A percentile compares a stretch with the other conserved stretches of the same genome.
Conservation (phyloP, 1,284 basidiomycete species). For the Rhodotorula sp. region DNA sequence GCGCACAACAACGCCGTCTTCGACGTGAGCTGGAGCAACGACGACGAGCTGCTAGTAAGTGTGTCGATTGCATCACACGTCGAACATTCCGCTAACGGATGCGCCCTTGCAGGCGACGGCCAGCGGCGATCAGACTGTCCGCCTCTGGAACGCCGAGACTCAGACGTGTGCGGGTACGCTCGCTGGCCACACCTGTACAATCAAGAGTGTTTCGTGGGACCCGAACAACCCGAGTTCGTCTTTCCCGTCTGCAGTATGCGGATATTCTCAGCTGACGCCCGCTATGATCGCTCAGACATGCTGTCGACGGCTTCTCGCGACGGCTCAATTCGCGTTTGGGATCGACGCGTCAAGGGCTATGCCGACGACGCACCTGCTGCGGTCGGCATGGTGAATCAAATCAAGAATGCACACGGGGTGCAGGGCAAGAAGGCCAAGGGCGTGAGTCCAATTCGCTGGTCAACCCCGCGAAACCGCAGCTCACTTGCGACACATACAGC, state of each 20-base stretch:
- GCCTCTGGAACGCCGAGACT: slow-evolving; percentile 39
- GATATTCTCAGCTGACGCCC: not conserved
- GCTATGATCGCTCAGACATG: slow-evolving; percentile 23
- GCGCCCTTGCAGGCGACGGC: slow-evolving; percentile 40
- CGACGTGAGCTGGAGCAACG: slow-evolving; percentile 42
- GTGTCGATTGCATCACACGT: not conserved
- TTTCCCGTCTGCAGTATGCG: not conserved
- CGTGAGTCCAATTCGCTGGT: slow-evolving; percentile 6
- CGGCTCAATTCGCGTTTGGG: slow-evolving; percentile 45
- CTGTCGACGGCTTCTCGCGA: slow-evolving; percentile 46
- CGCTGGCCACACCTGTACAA: slow-evolving; percentile 42
- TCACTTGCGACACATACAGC: not conserved
- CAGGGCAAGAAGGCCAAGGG: slow-evolving; percentile 24
- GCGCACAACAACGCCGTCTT: slow-evolving; percentile 47
- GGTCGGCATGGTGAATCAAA: slow-evolving; percentile 36
- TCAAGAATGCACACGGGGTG: slow-evolving; percentile 42
- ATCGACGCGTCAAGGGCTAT: slow-evolving; percentile 34
- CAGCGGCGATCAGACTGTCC: slow-evolving; percentile 44
- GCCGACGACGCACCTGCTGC: slow-evolving; percentile 10
- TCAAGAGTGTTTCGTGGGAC: slow-evolving; percentile 45
- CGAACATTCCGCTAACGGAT: not conserved
- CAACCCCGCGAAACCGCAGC: not conserved
- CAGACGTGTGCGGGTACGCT: slow-evolving; percentile 29
- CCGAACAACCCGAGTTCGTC: slow-evolving; percentile 40
- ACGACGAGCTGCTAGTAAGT: slow-evolving; percentile 42